Evolutionary conservation across 345 rosid species (phyloP), one percentile per base, ranked within the genome.

Genomic region (Toxicodendron radicans): DNA sequence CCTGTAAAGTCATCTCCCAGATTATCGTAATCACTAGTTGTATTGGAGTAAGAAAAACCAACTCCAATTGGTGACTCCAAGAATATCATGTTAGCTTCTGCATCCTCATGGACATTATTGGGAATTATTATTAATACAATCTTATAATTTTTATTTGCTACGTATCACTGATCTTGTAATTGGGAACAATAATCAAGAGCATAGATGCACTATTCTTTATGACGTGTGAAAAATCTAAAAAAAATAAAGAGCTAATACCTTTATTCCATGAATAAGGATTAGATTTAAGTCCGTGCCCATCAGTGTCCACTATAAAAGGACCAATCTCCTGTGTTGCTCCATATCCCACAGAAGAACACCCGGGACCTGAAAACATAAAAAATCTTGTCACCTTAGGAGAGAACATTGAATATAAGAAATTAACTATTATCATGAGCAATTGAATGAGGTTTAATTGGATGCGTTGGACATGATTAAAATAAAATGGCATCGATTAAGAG

Each of bases 291-390:
- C 84, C 88, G 35, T 72, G 84, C 5, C 91, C 97, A 57, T 82
- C 81, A 62, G 79, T 70, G 81, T 88, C 94, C 80, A 92, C 97
- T 67, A 94, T 63, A 83, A 94, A 92, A 76, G 97, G 98, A 66
- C 98, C 98, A 84, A 87, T 91, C 86, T 94, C 99, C 85, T 94
- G 97, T 70, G 93, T 90, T 80, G 97, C 99, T 69, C 99, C 99
- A 71, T 94, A 91, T 75, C 95, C 97, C 81, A 94, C 90, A 70
- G 97, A 94, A 74, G 99, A 94, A 84, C 99, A 94, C 61, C 97
- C 97, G 74, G 98, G 97, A 61, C 99, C 97, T 94, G 86, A 59
- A 59, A 85, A 76, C 85, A 84, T 66, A 57, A 45, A 77, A 80
- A 78, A 73, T 70, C 81, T 82, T 86, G 85, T 86, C 84, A 80